Percentiles rank a stretch among this genome's conserved stretches.
Evolutionary conservation across 495 filamentous ascomycete genomes (phyloP).

Genomic region (Bombardia bombarda): DNA sequence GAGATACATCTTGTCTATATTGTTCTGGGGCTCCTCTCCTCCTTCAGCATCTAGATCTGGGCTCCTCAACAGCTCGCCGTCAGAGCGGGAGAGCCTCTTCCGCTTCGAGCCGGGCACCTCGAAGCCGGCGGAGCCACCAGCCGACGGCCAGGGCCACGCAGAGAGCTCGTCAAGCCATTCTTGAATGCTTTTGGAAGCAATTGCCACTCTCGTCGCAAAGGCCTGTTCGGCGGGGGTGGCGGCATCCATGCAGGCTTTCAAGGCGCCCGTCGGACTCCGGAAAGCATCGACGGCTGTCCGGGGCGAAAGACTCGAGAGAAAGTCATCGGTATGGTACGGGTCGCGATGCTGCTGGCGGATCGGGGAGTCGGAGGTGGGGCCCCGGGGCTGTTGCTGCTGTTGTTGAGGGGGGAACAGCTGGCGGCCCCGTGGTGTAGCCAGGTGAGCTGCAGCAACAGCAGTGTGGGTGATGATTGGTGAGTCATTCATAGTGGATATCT

Average conservation of each 20-base stretch:
- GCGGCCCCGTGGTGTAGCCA: slow-evolving; percentile 14
- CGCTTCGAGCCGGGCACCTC: slow-evolving; percentile 40
- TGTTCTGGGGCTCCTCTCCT: no score
- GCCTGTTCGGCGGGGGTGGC: slow-evolving; percentile 60
- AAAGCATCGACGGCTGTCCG: slow-evolving; percentile 34
- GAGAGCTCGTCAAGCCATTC: slow-evolving; percentile 73
- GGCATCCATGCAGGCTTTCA: slow-evolving; percentile 56
- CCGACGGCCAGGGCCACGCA: slow-evolving; percentile 64
- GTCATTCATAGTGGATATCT: slow-evolving; percentile 21
- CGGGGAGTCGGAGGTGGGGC: slow-evolving; percentile 27
- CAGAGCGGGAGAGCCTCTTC: slow-evolving; percentile 19
- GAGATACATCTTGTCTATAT: slow-evolving; percentile 44
- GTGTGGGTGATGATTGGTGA: slow-evolving; percentile 12
- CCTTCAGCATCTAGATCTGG: no score
- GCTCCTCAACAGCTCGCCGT: background rate
- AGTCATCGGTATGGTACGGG: slow-evolving; percentile 34
- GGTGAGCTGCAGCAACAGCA: slow-evolving; percentile 10
- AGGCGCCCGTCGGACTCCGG: slow-evolving; percentile 43
- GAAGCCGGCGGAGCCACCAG: slow-evolving; percentile 46
- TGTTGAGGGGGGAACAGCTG: slow-evolving; percentile 6
- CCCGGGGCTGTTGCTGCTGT: slow-evolving; percentile 7
- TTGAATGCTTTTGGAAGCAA: slow-evolving; percentile 64
- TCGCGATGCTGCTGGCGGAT: slow-evolving; percentile 27
- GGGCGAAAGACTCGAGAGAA: slow-evolving; percentile 36
- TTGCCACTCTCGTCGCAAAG: slow-evolving; percentile 64